Evolutionary conservation across 2,329 filamentous ascomycete species (phyloP).

Genomic region (Emergomyces africanus): DNA sequence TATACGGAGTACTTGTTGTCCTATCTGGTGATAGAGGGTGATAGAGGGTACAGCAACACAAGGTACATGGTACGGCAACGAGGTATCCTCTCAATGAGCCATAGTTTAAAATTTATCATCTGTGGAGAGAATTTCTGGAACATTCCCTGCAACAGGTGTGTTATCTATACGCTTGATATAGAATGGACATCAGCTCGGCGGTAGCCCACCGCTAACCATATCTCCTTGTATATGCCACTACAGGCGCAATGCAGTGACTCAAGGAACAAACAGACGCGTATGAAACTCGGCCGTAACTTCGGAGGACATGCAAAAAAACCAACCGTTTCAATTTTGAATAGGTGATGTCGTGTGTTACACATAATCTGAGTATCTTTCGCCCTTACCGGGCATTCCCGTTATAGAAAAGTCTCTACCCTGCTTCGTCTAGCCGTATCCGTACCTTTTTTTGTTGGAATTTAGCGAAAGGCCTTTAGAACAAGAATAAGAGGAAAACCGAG

Average conservation of each 20-base stretch:
- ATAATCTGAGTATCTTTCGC: no score
- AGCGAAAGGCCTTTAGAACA: neutral
- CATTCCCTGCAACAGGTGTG: neutral
- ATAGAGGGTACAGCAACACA: neutral
- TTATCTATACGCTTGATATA: no score
- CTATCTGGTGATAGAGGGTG: neutral
- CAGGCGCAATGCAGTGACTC: neutral
- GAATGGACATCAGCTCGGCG: no score
- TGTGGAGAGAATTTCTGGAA: neutral
- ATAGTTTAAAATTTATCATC: neutral
- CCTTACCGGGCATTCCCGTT: neutral
- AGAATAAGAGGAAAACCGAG: neutral
- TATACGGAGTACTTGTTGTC: neutral
- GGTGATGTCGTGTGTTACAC: neutral
- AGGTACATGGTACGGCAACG: neutral
- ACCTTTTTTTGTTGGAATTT: neutral
- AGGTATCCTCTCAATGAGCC: neutral
- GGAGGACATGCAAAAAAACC: neutral
- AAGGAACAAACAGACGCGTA: neutral
- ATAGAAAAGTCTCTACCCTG: neutral
- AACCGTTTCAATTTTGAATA: neutral
- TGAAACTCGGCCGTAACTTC: neutral
- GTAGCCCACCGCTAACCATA: neutral
- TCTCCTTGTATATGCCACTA: neutral
- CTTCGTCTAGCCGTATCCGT: neutral